Base-by-base conservation (phyloP, 2,329 filamentous ascomycete genomes). In the Tricladium varicosporioides region DNA sequence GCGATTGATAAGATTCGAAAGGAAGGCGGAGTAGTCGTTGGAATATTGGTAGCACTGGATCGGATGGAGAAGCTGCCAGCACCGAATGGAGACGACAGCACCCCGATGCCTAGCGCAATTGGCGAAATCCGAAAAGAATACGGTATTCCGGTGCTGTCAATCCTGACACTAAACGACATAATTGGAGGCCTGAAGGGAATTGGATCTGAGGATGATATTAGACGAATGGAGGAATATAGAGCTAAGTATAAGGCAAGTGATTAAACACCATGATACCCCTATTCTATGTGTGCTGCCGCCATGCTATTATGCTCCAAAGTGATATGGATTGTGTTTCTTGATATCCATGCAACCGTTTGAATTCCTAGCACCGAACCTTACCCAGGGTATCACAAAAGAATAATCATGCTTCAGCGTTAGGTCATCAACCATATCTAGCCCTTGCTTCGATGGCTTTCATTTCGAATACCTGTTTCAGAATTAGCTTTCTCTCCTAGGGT, bases 11-110 rank as follows among this genome's bases (percentile, higher is more conserved):
- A 96, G 73, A 96, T 97, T 71, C 82, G 85, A 67, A 84, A 84
- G 66, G 88, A 96, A 71, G 94, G 93, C 2, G 94, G 93, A 1
- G 84, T 82, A 51, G 85, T 97, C 18, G 89, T 88, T 2, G 93
- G 92, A 31, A 92, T 97, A 56, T 83, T 97, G 16, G 89, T 99
- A 32, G 89, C 92, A 2, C 80, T 97, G 64, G 91, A 97, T 74
- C 83, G 93, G 58, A 88, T 88, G 80, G 91, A 95, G 81, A 92
- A 89, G 76, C 82, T 91, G 57, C 87, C 86, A 5, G 76, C 79
- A 1, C 71, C 77, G n/a, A 78, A 81, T 50, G 80, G 79, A 22
- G 65, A 69, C 19, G 69, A 68, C 32, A 82, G 80, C 47, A 83
- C 83, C 73, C 82, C 83, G 27, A 83, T 86, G 66, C 83, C 83